Conservation (phyloP, 73 alveolate genomes). For the Paramecium tetraurelia region DNA sequence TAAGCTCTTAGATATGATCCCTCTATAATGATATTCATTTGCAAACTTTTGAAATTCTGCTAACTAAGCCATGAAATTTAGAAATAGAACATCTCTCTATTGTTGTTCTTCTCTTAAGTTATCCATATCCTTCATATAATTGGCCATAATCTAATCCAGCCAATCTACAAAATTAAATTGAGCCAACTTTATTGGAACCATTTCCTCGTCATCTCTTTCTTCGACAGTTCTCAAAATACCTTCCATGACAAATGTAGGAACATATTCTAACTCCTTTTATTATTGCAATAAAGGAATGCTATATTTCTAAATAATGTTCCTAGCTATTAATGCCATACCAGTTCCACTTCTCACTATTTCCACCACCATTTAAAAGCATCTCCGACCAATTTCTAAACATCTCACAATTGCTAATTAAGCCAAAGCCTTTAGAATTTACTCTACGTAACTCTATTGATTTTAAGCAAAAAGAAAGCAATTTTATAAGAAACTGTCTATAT, state of each 20-base stretch:
- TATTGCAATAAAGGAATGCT: background rate
- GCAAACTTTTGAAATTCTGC: background rate
- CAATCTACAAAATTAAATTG: background rate
- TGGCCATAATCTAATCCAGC: constrained; percentile 11
- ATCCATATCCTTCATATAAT: background rate
- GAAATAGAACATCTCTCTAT: constrained; percentile 27
- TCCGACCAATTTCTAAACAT: background rate
- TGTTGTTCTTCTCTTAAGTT: constrained; percentile 1
- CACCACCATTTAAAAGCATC: constrained; percentile 36
- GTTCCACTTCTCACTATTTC: constrained; percentile 35
- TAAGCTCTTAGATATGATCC: background rate
- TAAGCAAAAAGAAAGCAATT: constrained; percentile 25
- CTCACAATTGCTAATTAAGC: constrained; percentile 37
- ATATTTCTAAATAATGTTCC: background rate
- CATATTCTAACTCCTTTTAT: background rate
- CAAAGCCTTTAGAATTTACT: background rate
- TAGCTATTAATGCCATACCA: constrained; percentile 9
- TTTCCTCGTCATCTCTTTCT: constrained; percentile 9
- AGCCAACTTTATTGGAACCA: background rate
- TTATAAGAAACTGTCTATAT: background rate
- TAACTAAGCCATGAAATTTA: background rate
- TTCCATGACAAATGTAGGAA: constrained; percentile 50
- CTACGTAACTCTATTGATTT: background rate
- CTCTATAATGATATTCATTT: background rate
- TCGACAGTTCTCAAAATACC: constrained; percentile 32